Evolutionary conservation across 163 green algal genomes (phyloP), one percentile per base, ranked within the genome.

Genomic region (Volvox carteri): DNA sequence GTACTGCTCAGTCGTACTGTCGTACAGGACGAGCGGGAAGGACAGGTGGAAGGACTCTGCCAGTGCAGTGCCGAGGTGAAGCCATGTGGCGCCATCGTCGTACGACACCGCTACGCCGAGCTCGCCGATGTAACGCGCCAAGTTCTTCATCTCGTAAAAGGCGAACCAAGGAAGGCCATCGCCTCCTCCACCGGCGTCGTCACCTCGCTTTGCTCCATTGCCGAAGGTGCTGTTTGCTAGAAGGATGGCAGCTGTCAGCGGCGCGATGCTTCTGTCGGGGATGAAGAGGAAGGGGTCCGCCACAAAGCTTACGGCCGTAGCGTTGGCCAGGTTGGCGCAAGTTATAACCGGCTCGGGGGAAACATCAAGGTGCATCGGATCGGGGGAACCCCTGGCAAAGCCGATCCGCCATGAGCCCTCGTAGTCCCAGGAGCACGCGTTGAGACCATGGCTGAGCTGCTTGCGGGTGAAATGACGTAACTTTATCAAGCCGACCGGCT

Each of bases 131-230:
- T 84, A 78, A 2, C 44, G 62, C 18, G n/a, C 2, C 5, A 91
- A 41, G 60, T 89, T 89, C 60, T 91, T 91, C 80, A 91, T 79
- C 37, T 91, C 79, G 60, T 86, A 91, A 48, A 91, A 91, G 1
- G 80, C 80, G 12, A 79, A 91, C 87, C 80, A 89, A 0, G 48
- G 67, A 25, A 1, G 46, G 41, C 19, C 54, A 65, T 65, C 54
- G 5, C 54, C 54, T 30, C 7, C 16, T n/a, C 5, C 35, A 37
- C 9, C n/a, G 4, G 8, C 9, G 23, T 37, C 35, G 12, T 1
- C 35, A 12, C 12, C 54, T 23, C 54, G 19, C 5, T 4, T 23
- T 2, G 19, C 54, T 30, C 2, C 54, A 19, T 23, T 23, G 54
- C 54, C 7, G 54, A 19, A 23, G 54, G 25, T 11, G 5, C 54